Evolutionary conservation across 805 yeast genomes (phyloP).

Genomic region (Zygosaccharomyces pseudorouxii): DNA sequence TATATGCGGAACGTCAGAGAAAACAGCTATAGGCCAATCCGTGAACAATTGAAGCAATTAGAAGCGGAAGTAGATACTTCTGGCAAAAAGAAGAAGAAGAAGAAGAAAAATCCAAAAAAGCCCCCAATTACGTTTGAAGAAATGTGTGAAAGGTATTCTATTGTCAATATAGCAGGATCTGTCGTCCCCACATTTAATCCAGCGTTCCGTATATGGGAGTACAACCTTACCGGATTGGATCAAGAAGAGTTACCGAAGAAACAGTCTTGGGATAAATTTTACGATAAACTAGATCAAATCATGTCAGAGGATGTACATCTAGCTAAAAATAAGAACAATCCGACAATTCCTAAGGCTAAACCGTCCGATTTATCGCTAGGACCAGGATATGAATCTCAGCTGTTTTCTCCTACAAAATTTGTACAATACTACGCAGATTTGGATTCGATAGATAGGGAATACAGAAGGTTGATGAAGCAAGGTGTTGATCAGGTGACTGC

Average conservation of each 20-base stretch:
- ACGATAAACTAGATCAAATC: constrained; percentile 43
- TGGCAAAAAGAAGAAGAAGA: constrained; percentile 17
- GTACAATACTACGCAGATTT: constrained; percentile 74
- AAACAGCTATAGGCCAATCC: constrained; percentile 45
- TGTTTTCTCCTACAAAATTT: constrained; percentile 67
- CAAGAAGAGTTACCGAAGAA: constrained; percentile 16
- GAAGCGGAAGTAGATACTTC: constrained; percentile 11
- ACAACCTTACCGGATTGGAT: constrained; percentile 59
- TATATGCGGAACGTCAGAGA: constrained; percentile 60
- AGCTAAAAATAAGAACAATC: constrained; percentile 23
- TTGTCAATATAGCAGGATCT: constrained; percentile 67
- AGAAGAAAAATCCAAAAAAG: constrained; percentile 12
- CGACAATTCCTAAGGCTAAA: constrained; percentile 54
- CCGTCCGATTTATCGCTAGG: constrained; percentile 56
- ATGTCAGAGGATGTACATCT: constrained; percentile 21
- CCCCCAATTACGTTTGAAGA: constrained; percentile 12
- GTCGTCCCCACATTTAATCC: constrained; percentile 84
- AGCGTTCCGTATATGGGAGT: constrained; percentile 81
- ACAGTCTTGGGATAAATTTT: constrained; percentile 58
- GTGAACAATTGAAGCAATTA: constrained; percentile 26
- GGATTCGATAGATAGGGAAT: constrained; percentile 40
- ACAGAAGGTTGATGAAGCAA: constrained; percentile 43
- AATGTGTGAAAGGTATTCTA: constrained; percentile 55
- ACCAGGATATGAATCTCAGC: constrained; percentile 69
- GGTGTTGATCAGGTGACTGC: constrained; percentile 59